Evolutionary conservation across 2,329 filamentous ascomycete genomes (phyloP).

Genomic region (Colletotrichum salicis): DNA sequence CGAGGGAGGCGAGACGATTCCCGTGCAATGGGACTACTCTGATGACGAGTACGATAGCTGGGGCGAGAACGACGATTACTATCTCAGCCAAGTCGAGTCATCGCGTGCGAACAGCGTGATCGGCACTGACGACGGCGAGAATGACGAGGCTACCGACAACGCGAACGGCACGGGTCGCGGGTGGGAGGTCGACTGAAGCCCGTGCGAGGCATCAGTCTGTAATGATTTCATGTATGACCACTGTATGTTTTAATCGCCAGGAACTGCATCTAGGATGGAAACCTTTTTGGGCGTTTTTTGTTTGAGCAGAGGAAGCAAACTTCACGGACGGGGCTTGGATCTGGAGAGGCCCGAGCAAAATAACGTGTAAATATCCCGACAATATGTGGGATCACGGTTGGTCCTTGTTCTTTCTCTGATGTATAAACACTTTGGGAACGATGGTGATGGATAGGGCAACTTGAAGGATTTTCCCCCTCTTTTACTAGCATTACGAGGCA

Average conservation of each 20-base stretch:
- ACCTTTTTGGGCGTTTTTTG: constrained; percentile 10
- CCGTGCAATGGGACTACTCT: constrained; percentile 71
- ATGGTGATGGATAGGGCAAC: background rate
- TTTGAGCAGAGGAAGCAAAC: constrained; percentile 11
- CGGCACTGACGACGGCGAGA: constrained; percentile 25
- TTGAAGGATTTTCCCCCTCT: background rate
- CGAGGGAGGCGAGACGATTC: constrained; percentile 64
- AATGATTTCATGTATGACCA: constrained; percentile 34
- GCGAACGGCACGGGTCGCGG: constrained; percentile 28
- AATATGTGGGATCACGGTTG: background rate
- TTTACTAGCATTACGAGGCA: constrained; percentile 13
- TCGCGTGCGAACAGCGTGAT: constrained; percentile 37
- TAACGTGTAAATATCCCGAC: background rate
- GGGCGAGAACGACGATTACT: constrained; percentile 65
- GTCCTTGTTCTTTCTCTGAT: constrained; percentile 7
- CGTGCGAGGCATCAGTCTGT: background rate
- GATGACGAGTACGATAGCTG: constrained; percentile 66
- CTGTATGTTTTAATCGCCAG: constrained; percentile 22
- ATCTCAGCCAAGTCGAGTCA: constrained; percentile 49
- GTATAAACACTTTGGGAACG: constrained; percentile 14
- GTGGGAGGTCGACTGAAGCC: constrained; percentile 36
- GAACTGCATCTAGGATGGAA: constrained; percentile 27
- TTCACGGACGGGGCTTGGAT: constrained; percentile 15
- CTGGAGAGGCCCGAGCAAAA: background rate
- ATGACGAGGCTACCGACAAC: constrained; percentile 34